Evolutionary conservation across 495 filamentous ascomycete species (phyloP).

Genomic region (Pyrenula massariospora): DNA sequence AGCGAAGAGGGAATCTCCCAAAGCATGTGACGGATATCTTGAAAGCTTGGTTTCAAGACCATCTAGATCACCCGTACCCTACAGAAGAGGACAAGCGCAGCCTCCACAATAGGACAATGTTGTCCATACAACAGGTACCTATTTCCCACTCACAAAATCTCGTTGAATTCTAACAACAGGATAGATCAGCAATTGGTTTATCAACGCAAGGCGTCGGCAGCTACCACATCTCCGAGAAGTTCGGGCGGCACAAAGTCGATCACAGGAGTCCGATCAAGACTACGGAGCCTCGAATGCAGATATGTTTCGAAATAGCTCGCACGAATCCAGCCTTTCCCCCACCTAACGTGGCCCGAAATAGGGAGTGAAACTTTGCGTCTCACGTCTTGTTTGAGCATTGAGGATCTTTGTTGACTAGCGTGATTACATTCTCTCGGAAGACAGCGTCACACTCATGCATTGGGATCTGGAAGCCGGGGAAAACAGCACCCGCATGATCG

Average conservation of each 20-base stretch:
- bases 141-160: slow-evolving; percentile 3
- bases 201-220: slow-evolving; percentile 74
- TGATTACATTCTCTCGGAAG: too few relatives aligned
- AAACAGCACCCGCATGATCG: too few relatives aligned
- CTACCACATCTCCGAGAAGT: slow-evolving; percentile 57
- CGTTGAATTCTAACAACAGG: background rate
- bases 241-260: slow-evolving; percentile 27
- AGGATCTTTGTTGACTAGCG: too few relatives aligned
- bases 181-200: slow-evolving; percentile 93
- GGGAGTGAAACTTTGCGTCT: too few relatives aligned
- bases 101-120: slow-evolving; percentile 60
- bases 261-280: background rate
- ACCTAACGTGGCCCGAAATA: too few relatives aligned
- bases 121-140: slow-evolving; percentile 72
- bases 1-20: slow-evolving; percentile 72
- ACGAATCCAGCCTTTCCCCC: background rate
- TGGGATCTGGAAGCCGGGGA: too few relatives aligned
- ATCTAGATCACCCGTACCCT: slow-evolving; percentile 75
- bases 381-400: too few relatives aligned
- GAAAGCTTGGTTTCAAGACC: slow-evolving; percentile 66
- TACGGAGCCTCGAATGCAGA: background rate
- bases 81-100: slow-evolving; percentile 84
- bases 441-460: too few relatives aligned
- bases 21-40: slow-evolving; percentile 76
- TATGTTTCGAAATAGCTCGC: background rate